Conservation (phyloP, 192 early-diverging fungal species). For the Kickxella alabastrina region DNA sequence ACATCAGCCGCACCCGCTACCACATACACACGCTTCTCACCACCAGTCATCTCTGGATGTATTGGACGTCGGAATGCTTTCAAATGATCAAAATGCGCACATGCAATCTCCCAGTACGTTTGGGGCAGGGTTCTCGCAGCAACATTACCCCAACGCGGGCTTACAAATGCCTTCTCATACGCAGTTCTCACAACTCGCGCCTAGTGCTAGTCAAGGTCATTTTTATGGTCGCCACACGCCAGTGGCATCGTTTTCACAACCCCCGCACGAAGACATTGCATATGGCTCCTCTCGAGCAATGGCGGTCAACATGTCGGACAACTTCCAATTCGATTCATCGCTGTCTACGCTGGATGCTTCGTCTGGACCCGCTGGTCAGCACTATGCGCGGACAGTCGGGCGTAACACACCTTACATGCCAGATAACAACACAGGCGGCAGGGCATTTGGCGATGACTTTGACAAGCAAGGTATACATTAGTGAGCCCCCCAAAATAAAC, state of each 20-base stretch:
- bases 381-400: not conserved
- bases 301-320: conserved; percentile 7
- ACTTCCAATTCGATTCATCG: conserved; percentile 18
- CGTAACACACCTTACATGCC: conserved; percentile 5
- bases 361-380: not conserved
- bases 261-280: conserved; percentile 2
- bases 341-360: conserved; percentile 14
- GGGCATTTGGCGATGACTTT: conserved; percentile 8
- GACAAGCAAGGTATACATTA: conserved; percentile 24
- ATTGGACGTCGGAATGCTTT: conserved; percentile 6
- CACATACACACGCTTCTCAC: conserved; percentile 2
- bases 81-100: conserved; percentile 8
- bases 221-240: conserved; percentile 7
- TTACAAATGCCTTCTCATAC: conserved; percentile 9
- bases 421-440: conserved; percentile 4
- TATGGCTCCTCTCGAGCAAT: conserved; percentile 2
- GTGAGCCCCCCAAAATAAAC: too few species aligned
- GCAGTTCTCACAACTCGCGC: conserved; percentile 13
- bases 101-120: conserved; percentile 9
- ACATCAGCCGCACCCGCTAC: conserved; percentile 16
- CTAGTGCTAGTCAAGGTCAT: not conserved
- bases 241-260: conserved; percentile 2
- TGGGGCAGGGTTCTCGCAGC: conserved; percentile 13
- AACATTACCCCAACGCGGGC: conserved; percentile 14
- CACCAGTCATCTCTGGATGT: conserved; percentile 24